A percentile compares a stretch with the other conserved stretches of the same genome.
These are phyloP conservation scores for Pharus latifolius DNA, from an alignment of 176 grass and related monocot genomes.

Conservation along the genomic window DNA sequence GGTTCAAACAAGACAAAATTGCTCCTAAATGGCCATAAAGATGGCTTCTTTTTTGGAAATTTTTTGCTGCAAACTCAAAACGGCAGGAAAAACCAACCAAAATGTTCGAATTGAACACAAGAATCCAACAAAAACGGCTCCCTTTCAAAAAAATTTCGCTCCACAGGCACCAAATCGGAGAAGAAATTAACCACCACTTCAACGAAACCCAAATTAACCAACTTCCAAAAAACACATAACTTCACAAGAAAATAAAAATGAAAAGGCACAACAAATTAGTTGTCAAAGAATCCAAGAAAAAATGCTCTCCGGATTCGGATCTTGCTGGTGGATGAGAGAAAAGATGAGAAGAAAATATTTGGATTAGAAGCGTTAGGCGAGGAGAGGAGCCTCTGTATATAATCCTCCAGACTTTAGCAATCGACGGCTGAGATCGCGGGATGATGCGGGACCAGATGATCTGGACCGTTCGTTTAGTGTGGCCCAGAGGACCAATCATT, in stretches of 20 bases:
- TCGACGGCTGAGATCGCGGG: not conserved
- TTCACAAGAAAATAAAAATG: not conserved
- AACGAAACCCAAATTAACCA: not conserved
- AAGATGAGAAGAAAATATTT: not conserved
- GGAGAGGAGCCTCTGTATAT: not conserved
- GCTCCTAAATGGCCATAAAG: not conserved
- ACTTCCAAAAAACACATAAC: not conserved
- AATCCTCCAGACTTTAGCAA: not conserved
- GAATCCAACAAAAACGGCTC: not conserved
- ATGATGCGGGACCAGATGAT: not conserved
- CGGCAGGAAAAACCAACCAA: not conserved
- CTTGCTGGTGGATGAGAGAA: not conserved
- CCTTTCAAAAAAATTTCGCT: not conserved
- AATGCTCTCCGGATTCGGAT: conserved; percentile 7
- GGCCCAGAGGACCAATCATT: not conserved
- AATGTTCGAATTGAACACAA: not conserved
- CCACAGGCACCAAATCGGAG: conserved; percentile 5
- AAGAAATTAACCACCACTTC: not conserved
- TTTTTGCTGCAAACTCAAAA: not conserved
- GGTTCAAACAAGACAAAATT: conserved; percentile 15
- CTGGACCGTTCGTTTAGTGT: not conserved
- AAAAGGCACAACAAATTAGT: not conserved
- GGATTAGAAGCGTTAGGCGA: not conserved
- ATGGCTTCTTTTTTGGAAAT: not conserved
- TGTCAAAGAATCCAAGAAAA: not conserved